Evolutionary conservation across 345 rosid genomes (phyloP).

Genomic region (Clarkia xantiana): DNA sequence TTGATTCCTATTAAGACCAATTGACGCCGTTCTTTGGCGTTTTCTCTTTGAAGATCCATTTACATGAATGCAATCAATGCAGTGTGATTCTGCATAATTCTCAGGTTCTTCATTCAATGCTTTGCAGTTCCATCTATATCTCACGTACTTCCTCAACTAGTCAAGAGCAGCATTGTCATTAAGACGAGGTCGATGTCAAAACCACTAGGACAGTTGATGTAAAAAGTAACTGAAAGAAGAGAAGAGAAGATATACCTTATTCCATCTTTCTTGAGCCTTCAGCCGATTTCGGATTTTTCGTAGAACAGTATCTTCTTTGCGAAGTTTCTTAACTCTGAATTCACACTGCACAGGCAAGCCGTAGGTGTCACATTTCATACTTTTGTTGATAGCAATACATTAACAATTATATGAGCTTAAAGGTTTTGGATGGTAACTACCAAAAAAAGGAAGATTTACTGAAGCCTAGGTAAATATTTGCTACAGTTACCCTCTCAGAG

Average conservation of each 20-base stretch:
- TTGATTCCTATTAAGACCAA: constrained; percentile 25
- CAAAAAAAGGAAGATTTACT: too few relatives aligned
- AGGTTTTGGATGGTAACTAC: too few relatives aligned
- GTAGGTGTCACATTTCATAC: background rate
- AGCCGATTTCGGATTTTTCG: constrained; percentile 47
- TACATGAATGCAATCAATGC: constrained; percentile 24
- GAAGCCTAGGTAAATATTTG: too few relatives aligned
- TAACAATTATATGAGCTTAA: too few relatives aligned
- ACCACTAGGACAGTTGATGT: constrained; percentile 1
- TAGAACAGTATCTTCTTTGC: constrained; percentile 65
- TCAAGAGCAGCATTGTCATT: constrained; percentile 9
- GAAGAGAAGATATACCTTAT: constrained; percentile 48
- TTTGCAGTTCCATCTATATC: constrained; percentile 63
- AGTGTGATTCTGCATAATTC: constrained; percentile 14
- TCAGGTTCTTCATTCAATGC: constrained; percentile 26
- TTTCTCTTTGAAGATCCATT: constrained; percentile 24
- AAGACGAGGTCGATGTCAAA: background rate
- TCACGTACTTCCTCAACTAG: constrained; percentile 86
- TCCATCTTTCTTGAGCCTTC: constrained; percentile 82
- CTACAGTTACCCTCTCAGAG: background rate
- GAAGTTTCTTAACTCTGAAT: constrained; percentile 66
- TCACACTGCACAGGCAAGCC: constrained; percentile 45
- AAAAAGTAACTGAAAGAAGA: constrained; percentile 2
- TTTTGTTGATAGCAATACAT: background rate
- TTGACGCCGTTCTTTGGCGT: constrained; percentile 11